These are phyloP conservation scores for Dujonia santamariae DNA, from an alignment of 1,139 yeast species.

Conservation along the genomic window DNA sequence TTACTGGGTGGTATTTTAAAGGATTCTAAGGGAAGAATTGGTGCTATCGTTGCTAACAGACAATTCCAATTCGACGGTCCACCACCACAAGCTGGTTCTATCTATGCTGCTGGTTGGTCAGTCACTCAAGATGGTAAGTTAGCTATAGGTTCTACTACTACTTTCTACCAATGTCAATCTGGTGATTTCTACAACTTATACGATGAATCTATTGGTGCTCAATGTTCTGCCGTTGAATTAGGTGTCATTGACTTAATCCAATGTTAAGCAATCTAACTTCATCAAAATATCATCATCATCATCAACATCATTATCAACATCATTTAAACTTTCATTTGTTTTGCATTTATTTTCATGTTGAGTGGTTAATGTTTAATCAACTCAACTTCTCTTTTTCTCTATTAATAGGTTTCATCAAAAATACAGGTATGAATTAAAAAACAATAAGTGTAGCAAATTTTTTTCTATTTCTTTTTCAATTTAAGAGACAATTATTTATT, in stretches of 20 bases:
- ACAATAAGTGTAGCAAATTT: too few species aligned
- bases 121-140: constrained; percentile 61
- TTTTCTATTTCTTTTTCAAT: too few species aligned
- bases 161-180: constrained; percentile 76
- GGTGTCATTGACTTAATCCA: constrained; percentile 59
- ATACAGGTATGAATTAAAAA: too few species aligned
- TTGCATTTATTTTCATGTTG: too few species aligned
- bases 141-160: constrained; percentile 62
- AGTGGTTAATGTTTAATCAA: constrained; percentile 3
- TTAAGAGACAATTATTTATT: neutral
- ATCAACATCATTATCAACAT: constrained; percentile 1
- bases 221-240: constrained; percentile 64
- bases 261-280: too few species aligned
- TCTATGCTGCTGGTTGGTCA: constrained; percentile 85
- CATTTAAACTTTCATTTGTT: too few species aligned
- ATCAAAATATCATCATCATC: neutral
- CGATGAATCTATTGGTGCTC: constrained; percentile 63
- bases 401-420: neutral
- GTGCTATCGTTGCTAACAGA: constrained; percentile 81
- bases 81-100: constrained; percentile 87
- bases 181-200: constrained; percentile 83
- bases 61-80: constrained; percentile 91
- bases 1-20: constrained; percentile 53
- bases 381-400: neutral
- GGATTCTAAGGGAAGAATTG: constrained; percentile 68